Base-by-base conservation (phyloP, 768 basidiomycete species). In the Strobilomyces confusus region DNA sequence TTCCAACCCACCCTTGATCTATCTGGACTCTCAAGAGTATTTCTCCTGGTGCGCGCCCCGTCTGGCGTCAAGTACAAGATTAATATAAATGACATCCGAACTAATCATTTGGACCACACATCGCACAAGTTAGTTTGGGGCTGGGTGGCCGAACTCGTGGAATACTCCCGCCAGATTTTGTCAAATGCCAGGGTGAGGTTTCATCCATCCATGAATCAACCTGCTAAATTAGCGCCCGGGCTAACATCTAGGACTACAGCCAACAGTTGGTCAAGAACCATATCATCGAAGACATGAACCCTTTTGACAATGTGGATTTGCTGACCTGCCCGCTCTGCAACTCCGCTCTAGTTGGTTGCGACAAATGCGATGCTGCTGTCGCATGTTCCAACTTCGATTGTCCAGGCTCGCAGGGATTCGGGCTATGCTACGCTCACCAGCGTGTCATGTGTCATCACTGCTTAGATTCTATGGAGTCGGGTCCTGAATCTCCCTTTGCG, bases 301-400 rank as follows among this genome's bases (percentile, higher is more conserved):
- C 42, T 13, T 56, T 54, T 9, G 11, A 4, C 6, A 5, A 23
- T 1, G 52, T 46, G 8, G 33, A 54, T 20, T 15, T 57, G 25
- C 13, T 43, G 1, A 57, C 52, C 15, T 57, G 56, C 26, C 48
- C 52, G 9, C 47, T 54, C 11, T 57, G 52, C 44, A 17, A 3
- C 29, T 37, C 12, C n/a, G 5, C 0, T 22, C 30, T 56, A 7
- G 14, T 1, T 5, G 30, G 26, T 9, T 56, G 52, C 47, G 1
- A 3, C 5, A 2, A 26, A 11, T 51, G 49, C 22, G 23, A 46
- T 6, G 17, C 22, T 26, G 14, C 7, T 9, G 46, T 47, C 11
- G 33, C 40, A 32, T 57, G 52, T 43, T 41, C 30, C 3, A 30
- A 44, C n/a, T 0, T 8, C 9, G 5, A 11, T 7, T 54, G 48